Evolutionary conservation across 257 asterid species (phyloP), one percentile per base, ranked within the genome.

Genomic region (Buddleja alternifolia): DNA sequence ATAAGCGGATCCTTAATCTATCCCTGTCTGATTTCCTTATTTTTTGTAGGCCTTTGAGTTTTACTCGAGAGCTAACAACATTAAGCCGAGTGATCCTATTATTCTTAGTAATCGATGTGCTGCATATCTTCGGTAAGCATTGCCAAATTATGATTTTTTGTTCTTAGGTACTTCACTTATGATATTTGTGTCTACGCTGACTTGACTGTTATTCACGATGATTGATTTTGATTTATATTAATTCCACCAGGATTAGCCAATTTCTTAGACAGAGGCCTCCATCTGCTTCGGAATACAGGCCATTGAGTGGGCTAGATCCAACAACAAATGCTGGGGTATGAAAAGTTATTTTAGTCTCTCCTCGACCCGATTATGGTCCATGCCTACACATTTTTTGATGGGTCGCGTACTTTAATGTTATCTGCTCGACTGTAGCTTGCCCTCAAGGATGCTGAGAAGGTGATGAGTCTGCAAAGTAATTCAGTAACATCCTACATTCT

Each of bases 241-340:
- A 8, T 52, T 79, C 16, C 58, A 24, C 67, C 84, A 94, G 99
- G 90, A 73, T 77, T 48, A 68, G 93, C 67, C 92, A 89, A 37
- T 91, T 81, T 80, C 83, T 94, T 69, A 91, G 73, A 79, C 81
- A 72, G 67, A 89, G 97, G 79, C 83, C 93, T 66, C 81, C 99
- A 48, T 70, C 89, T 68, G 95, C 80, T 63, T 94, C 99, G 2
- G 98, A 94, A 77, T 62, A 73, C 75, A 81, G 85, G 62, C 96
- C 98, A 44, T 66, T 94, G 75, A 91, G 80, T 77, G 98, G 99
- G 67, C 75, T 89, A 75, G 99, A 94, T 81, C 97, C 96, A 42
- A 94, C 96, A 61, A 89, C 87, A 34, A 88, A 87, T 82, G 96
- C 99, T 57, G 97, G 92, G 88, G 99, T 91, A 55, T 71, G 76